Base-by-base conservation (phyloP, 2,329 filamentous ascomycete species). In the Albophoma yamanashiensis region DNA sequence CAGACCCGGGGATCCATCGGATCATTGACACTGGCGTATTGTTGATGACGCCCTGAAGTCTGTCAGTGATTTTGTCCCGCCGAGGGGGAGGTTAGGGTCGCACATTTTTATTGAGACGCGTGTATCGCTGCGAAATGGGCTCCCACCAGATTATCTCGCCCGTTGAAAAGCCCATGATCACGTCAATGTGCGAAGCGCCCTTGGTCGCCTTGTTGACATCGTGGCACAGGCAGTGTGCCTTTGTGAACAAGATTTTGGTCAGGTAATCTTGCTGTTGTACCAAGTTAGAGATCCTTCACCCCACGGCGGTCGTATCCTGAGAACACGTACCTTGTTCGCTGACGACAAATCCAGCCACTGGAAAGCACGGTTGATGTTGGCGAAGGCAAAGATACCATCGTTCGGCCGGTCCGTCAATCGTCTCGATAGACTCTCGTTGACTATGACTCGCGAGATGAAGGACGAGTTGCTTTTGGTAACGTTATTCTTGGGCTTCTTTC, bases 131-230 rank as follows among this genome's bases (percentile, higher is more conserved):
- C 45, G 92, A 93, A 68, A 97, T 90, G 14, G 94, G 92, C 74
- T 99, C 94, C 79, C 94, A 97, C 94, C 94, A 99, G 63, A 99
- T 93, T 56, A 99, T 92, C 73, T 99, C 94, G 45, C 92, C 92
- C 0, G 92, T 95, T 8, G 93, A 97, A 69, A 96, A 97, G 1
- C 94, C 94, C 86, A 99, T 89, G 60, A 96, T 86, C 25, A 99
- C 80, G 71, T 99, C 94, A 50, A 99, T 81, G 69, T 97, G 93
- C 6, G 82, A 85, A 4, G 82, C 71, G 57, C 85, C 87, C 74
- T 93, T 96, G 14, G 92, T 97, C 59, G 89, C 71, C 52, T 84
- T 77, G 70, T 99, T 97, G 50, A 96, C 85, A 73, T 97, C 93
- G 71, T 99, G 94, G 67, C 92, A 97, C 52, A 97, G 78, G 69